These are phyloP conservation scores for Betula pendula DNA, from an alignment of 306 rosid species.

Conservation along the genomic window DNA sequence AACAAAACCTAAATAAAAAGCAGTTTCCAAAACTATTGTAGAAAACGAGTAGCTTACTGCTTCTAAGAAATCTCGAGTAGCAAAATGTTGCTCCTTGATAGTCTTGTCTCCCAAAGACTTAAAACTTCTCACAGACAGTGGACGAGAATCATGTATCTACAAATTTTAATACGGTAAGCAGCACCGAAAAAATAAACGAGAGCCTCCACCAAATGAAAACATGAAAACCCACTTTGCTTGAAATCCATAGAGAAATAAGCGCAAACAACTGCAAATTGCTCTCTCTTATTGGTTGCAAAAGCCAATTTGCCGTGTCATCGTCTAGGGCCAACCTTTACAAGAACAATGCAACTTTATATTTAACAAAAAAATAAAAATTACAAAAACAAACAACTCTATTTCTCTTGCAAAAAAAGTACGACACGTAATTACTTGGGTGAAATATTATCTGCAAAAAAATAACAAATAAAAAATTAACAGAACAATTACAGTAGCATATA, in stretches of 20 bases:
- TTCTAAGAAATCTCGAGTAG: constrained; percentile 63
- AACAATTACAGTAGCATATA: background rate
- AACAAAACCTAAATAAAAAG: background rate
- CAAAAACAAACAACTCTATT: background rate
- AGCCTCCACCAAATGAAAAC: background rate
- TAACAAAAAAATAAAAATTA: background rate
- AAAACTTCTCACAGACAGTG: constrained; percentile 48
- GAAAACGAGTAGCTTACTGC: constrained; percentile 48
- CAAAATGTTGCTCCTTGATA: constrained; percentile 77
- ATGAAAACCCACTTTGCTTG: constrained; percentile 65
- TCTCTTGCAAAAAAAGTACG: background rate
- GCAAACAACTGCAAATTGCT: constrained; percentile 76
- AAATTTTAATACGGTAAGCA: background rate
- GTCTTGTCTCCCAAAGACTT: constrained; percentile 61
- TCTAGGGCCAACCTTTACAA: constrained; percentile 33
- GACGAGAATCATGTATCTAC: constrained; percentile 62
- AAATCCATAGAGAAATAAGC: constrained; percentile 80
- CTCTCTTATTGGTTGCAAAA: constrained; percentile 64
- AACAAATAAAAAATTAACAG: too few species aligned
- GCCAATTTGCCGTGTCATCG: constrained; percentile 44
- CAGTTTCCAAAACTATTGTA: background rate
- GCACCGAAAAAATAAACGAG: background rate
- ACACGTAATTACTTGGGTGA: background rate
- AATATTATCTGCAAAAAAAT: background rate
- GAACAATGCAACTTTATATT: background rate